Percentiles rank a stretch among this genome's conserved stretches.
phyloP scores from a whole-genome alignment of 768 basidiomycete genomes.

The Leccinum disarticulatum region DNA sequence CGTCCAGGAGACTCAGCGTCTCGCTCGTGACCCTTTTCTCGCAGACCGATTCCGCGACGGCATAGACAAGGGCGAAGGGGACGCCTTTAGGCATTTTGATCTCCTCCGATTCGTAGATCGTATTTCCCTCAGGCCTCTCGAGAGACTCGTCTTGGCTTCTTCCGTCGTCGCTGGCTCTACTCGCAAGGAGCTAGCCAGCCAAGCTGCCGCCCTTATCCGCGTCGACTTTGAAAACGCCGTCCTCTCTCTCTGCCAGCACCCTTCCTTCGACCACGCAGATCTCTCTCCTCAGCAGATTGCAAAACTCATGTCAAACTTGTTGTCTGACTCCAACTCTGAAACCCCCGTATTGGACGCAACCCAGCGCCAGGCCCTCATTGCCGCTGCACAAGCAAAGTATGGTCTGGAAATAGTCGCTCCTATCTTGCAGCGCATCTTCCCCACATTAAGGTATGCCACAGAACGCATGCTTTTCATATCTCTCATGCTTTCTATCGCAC shows the following conservation, averaged over 20 bases:
- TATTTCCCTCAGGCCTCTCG: slow-evolving; percentile 75
- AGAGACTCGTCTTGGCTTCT: slow-evolving; percentile 74
- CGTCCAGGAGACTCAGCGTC: slow-evolving; percentile 83
- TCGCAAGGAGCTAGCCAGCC: slow-evolving; percentile 54
- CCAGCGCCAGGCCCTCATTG: slow-evolving; percentile 74
- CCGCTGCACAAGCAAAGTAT: slow-evolving; percentile 76
- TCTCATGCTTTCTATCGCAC: slow-evolving; percentile 15
- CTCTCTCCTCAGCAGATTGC: slow-evolving; percentile 70
- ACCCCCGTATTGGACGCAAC: slow-evolving; percentile 66
- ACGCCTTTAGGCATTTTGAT: slow-evolving; percentile 81
- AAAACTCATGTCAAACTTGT: slow-evolving; percentile 78
- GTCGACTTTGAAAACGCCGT: slow-evolving; percentile 79
- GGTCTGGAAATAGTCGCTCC: slow-evolving; percentile 74
- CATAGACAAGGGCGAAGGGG: slow-evolving; percentile 84
- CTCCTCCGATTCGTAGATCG: slow-evolving; percentile 81
- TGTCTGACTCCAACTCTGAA: slow-evolving; percentile 69
- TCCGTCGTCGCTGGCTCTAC: slow-evolving; percentile 67
- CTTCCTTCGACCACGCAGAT: slow-evolving; percentile 81
- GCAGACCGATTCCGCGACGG: slow-evolving; percentile 90
- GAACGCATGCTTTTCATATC: slow-evolving; percentile 12
- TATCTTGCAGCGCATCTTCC: slow-evolving; percentile 71
- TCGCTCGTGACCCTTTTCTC: slow-evolving; percentile 86
- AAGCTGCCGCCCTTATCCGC: slow-evolving; percentile 68
- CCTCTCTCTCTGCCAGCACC: slow-evolving; percentile 71
- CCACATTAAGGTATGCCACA: slow-evolving; percentile 63